Conservation (phyloP, 768 basidiomycete genomes). For the Russula foetens region DNA sequence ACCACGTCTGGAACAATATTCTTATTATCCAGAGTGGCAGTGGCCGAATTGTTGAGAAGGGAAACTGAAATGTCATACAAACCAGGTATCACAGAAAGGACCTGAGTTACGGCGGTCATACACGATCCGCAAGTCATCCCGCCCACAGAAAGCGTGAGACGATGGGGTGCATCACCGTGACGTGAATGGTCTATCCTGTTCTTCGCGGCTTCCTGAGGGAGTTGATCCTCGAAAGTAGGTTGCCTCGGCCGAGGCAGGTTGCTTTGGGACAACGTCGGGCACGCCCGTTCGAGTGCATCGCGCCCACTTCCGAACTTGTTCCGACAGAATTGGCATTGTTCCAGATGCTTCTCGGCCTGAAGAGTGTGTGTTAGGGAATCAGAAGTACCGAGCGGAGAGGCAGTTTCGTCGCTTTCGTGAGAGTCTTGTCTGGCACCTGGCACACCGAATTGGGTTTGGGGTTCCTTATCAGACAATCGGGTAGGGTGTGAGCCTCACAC, state of each 20-base stretch:
- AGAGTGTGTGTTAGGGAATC: slow-evolving; percentile 11
- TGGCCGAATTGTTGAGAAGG: slow-evolving; percentile 27
- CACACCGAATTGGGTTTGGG: slow-evolving; percentile 3
- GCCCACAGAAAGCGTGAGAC: slow-evolving; percentile 24
- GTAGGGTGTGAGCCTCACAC: slow-evolving; percentile 38
- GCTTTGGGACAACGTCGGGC: not conserved
- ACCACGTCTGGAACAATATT: slow-evolving; percentile 16
- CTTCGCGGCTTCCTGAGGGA: not conserved
- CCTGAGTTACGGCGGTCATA: slow-evolving; percentile 24
- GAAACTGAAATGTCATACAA: slow-evolving; percentile 26
- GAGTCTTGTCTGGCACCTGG: not conserved
- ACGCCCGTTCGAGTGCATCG: not conserved
- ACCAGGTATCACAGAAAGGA: slow-evolving; percentile 22
- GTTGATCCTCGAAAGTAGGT: not conserved
- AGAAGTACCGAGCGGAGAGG: not conserved
- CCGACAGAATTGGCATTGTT: slow-evolving; percentile 14
- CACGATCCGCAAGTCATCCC: slow-evolving; percentile 38
- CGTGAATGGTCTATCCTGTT: not conserved
- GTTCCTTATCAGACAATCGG: not conserved
- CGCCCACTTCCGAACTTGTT: not conserved
- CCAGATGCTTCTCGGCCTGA: slow-evolving; percentile 1
- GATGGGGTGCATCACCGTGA: not conserved
- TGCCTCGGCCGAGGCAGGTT: not conserved
- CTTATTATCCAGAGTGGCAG: slow-evolving; percentile 8
- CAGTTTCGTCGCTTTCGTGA: not conserved